A percentile compares a stretch with the other conserved stretches of the same genome.
Conservation (phyloP, 2,329 filamentous ascomycete genomes). For the Elsinoe batatas region DNA sequence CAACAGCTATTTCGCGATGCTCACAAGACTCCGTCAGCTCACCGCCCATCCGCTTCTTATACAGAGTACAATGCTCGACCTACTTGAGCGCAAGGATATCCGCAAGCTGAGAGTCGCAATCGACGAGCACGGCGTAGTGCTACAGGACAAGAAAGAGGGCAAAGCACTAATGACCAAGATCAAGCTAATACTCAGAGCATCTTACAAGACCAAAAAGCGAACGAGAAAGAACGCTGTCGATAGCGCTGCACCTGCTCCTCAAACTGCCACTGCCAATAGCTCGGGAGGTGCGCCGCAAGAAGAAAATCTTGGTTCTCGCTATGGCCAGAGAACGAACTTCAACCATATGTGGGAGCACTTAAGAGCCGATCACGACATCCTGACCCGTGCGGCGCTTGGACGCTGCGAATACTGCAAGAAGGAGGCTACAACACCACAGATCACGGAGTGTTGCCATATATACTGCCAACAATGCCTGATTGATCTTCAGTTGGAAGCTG, state of each 20-base stretch:
- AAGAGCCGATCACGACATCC: slow-evolving; percentile 18
- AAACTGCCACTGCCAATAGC: too few species aligned
- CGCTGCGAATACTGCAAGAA: slow-evolving; percentile 28
- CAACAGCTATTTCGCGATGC: slow-evolving; percentile 36
- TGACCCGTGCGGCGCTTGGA: not conserved
- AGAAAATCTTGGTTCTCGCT: not conserved
- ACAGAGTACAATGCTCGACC: slow-evolving; percentile 35
- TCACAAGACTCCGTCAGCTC: slow-evolving; percentile 43
- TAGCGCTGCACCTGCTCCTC: not conserved
- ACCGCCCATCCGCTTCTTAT: slow-evolving; percentile 41
- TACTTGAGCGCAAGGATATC: slow-evolving; percentile 38
- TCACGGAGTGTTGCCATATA: slow-evolving; percentile 47
- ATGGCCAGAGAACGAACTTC: slow-evolving; percentile 29
- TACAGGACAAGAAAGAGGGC: not conserved
- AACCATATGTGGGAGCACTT: slow-evolving; percentile 31
- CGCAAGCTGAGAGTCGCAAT: not conserved
- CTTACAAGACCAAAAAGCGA: not conserved
- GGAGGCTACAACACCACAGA: slow-evolving; percentile 30
- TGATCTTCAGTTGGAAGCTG: slow-evolving; percentile 23
- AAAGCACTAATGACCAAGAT: not conserved
- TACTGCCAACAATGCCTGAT: slow-evolving; percentile 44
- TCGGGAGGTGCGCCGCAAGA: too few species aligned
- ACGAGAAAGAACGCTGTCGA: not conserved
- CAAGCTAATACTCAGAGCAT: not conserved
- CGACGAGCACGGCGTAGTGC: not conserved